These are phyloP conservation scores for Solanum microdontum DNA, from an alignment of 257 asterid species.

Conservation along the genomic window DNA sequence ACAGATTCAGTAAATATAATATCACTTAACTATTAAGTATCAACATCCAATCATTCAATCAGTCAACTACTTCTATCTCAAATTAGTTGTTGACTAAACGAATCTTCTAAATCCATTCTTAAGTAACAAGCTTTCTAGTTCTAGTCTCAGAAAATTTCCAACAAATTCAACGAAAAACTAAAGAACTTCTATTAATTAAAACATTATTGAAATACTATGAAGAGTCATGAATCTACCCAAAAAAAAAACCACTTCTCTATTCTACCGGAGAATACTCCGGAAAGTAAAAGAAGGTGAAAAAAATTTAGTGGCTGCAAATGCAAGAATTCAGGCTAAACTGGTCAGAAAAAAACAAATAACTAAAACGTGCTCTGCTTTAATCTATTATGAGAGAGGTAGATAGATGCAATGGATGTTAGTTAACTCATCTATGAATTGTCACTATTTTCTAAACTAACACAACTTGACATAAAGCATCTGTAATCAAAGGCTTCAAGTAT, in stretches of 20 bases:
- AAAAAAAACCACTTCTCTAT: not conserved
- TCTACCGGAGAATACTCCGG: not conserved
- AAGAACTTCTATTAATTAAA: no score
- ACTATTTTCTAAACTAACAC: not conserved
- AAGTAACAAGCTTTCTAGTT: not conserved
- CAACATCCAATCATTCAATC: not conserved
- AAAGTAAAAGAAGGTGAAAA: not conserved
- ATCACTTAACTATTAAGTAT: not conserved
- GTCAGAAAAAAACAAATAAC: not conserved
- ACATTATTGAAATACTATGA: not conserved
- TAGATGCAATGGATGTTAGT: not conserved
- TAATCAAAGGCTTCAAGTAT: not conserved
- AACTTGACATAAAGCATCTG: not conserved
- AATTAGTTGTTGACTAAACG: not conserved
- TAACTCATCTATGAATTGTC: not conserved
- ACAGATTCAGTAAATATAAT: not conserved
- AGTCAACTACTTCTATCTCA: not conserved
- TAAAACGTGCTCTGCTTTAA: not conserved
- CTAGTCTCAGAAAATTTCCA: not conserved
- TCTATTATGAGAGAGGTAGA: not conserved
- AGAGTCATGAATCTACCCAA: not conserved
- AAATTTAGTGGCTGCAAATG: not conserved
- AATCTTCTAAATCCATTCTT: not conserved
- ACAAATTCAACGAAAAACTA: not conserved
- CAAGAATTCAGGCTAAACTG: not conserved